Evolutionary conservation across 495 filamentous ascomycete genomes (phyloP), one percentile per base, ranked within the genome.

Genomic region (Gamarada debralockiae): DNA sequence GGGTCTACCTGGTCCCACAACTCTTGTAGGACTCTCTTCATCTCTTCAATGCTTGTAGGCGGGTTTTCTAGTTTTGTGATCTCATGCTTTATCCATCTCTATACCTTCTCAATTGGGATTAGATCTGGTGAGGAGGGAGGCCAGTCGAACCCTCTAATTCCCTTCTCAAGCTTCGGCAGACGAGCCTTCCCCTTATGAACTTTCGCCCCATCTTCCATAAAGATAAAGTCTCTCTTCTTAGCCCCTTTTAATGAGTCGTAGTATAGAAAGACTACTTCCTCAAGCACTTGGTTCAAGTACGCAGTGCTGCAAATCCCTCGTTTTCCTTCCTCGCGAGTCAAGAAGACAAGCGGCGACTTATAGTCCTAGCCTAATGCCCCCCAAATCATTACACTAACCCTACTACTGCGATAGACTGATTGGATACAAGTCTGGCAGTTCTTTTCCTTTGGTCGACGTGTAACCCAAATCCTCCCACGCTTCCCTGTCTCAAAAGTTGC

Each of bases 281-380:
- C 20, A 8, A 47, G 21, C 2, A 47, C 24, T 47, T 47, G 43
- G 29, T 27, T 20, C 21, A 13, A 20, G n/a, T 47, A 47, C 6
- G 21, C 21, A 25, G 2, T 2, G 3, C 13, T 15, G 4, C 4
- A 15, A 20, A 47, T 14, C 14, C 43, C 43, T 47, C n/a, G 2
- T 20, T n/a, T 37, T n/a, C 37, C 47, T 1, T 29, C 9, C 29
- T 40, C 36, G 15, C 33, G 51, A 12, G 45, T 20, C 7, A 52
- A 39, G 39, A 57, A 57, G 9, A 57, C 27, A 3, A 57, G 25
- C 7, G 24, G 25, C 0, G 54, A 57, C 23, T 57, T 57, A 38
- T 20, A 52, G 23, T 52, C 48, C 54, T 23, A 52, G 52, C 22
- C 38, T n/a, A n/a, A n/a, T n/a, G n/a, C n/a, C n/a, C n/a, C n/a